phyloP scores from a whole-genome alignment of 768 basidiomycete genomes.

The Suillus ampliporus region DNA sequence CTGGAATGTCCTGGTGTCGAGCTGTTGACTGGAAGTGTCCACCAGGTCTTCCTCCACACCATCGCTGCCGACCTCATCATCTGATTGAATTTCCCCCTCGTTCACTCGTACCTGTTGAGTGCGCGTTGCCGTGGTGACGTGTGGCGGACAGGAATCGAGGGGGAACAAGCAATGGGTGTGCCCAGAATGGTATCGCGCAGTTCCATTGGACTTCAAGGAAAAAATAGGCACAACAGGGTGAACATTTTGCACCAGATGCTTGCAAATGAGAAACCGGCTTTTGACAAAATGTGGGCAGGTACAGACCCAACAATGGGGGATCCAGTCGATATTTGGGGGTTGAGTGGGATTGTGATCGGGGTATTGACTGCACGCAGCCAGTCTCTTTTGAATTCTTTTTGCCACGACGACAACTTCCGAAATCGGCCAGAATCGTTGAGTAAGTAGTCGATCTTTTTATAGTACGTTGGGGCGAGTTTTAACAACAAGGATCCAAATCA shows the following conservation, averaged over 20 bases:
- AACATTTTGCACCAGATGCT: constrained; percentile 24
- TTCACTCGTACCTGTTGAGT: neutral
- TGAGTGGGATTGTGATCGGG: constrained; percentile 15
- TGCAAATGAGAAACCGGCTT: constrained; percentile 27
- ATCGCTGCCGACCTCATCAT: neutral
- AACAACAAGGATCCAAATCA: constrained; percentile 37
- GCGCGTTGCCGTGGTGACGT: neutral
- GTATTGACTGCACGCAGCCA: neutral
- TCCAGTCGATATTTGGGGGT: constrained; percentile 20
- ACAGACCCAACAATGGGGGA: constrained; percentile 22
- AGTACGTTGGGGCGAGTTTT: constrained; percentile 34
- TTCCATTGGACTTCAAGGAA: constrained; percentile 23
- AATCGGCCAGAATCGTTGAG: constrained; percentile 10
- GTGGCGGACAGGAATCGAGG: neutral
- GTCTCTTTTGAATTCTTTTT: neutral
- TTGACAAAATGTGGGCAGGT: constrained; percentile 24
- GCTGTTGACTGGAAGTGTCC: neutral
- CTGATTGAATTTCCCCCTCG: neutral
- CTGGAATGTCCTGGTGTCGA: neutral
- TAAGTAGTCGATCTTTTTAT: constrained; percentile 1
- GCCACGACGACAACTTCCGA: too few species aligned
- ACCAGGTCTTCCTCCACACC: neutral
- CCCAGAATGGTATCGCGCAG: constrained; percentile 23
- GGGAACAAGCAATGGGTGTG: neutral
- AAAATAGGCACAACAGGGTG: constrained; percentile 22